A percentile compares a stretch with the other conserved stretches of the same genome.
Evolutionary conservation across 352 stramenopile genomes (phyloP).

Genomic region (Pythium insidiosum): DNA sequence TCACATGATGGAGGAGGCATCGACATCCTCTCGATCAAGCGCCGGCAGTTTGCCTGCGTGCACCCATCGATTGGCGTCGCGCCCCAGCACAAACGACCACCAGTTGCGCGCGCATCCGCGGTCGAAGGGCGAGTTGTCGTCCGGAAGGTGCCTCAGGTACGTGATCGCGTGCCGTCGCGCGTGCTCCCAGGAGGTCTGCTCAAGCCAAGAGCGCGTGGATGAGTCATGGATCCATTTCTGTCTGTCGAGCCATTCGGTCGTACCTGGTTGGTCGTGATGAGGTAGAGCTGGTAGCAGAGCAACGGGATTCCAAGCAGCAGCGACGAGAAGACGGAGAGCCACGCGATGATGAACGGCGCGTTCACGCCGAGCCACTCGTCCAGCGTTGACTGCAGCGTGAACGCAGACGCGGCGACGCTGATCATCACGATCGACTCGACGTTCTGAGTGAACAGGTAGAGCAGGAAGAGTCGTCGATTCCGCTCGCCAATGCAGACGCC

Average conservation of each 20-base stretch:
- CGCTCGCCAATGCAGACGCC: slow-evolving; percentile 63
- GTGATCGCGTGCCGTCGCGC: slow-evolving; percentile 59
- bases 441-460: slow-evolving; percentile 55
- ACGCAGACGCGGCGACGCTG: slow-evolving; percentile 34
- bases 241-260: background rate
- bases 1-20: slow-evolving; percentile 1
- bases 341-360: slow-evolving; percentile 52
- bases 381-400: slow-evolving; percentile 40
- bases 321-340: slow-evolving; percentile 45
- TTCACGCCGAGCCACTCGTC: slow-evolving; percentile 75
- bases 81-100: slow-evolving; percentile 36
- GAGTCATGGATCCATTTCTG: background rate
- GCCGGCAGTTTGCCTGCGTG: slow-evolving; percentile 15
- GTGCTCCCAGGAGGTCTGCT: slow-evolving; percentile 70
- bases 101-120: slow-evolving; percentile 51
- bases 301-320: slow-evolving; percentile 53
- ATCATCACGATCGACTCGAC: slow-evolving; percentile 43
- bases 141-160: slow-evolving; percentile 52
- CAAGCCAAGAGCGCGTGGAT: background rate
- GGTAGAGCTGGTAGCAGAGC: slow-evolving; percentile 57
- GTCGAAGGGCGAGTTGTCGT: slow-evolving; percentile 57
- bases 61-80: slow-evolving; percentile 59
- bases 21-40: background rate
- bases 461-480: slow-evolving; percentile 59
- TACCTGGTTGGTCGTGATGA: slow-evolving; percentile 65